Evolutionary conservation across 805 yeast genomes (phyloP).

Genomic region (Saturnispora serradocipensis): DNA sequence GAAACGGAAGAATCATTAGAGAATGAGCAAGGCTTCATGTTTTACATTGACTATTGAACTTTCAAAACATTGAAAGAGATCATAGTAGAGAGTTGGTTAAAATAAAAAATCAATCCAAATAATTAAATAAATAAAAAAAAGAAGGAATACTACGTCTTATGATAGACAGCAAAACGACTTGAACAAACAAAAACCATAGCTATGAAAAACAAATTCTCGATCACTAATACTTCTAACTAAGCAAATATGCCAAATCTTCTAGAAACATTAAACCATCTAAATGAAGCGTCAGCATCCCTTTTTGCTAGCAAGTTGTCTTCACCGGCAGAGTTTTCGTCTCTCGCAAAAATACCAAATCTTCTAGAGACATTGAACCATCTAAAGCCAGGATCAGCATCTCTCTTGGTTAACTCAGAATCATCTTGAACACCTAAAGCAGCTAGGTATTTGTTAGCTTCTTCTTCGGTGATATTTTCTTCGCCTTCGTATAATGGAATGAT

Average conservation of each 20-base stretch:
- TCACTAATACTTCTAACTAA: background rate
- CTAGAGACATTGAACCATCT: slow-evolving; percentile 3
- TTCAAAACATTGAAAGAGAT: background rate
- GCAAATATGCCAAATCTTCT: slow-evolving; percentile 4
- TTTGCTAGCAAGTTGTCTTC: background rate
- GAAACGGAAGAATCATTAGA: background rate
- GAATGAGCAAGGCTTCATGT: background rate
- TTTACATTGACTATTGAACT: background rate
- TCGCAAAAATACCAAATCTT: slow-evolving; percentile 4
- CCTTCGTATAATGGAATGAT: slow-evolving; percentile 6
- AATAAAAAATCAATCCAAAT: background rate
- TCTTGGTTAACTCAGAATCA: slow-evolving; percentile 3
- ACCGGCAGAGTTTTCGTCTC: slow-evolving; percentile 1
- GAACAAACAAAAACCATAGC: background rate
- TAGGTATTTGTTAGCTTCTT: slow-evolving; percentile 4
- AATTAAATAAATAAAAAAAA: too few species aligned
- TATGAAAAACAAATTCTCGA: background rate
- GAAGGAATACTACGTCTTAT: background rate
- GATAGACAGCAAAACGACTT: background rate
- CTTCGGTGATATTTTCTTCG: slow-evolving; percentile 6
- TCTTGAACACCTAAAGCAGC: background rate
- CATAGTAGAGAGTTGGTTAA: background rate
- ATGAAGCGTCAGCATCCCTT: background rate
- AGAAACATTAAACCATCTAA: slow-evolving; percentile 3
- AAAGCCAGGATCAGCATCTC: slow-evolving; percentile 1